A percentile compares a stretch with the other conserved stretches of the same genome.
These are phyloP conservation scores for Boletus semigastroideus DNA, from an alignment of 1,284 basidiomycete genomes.

Conservation along the genomic window DNA sequence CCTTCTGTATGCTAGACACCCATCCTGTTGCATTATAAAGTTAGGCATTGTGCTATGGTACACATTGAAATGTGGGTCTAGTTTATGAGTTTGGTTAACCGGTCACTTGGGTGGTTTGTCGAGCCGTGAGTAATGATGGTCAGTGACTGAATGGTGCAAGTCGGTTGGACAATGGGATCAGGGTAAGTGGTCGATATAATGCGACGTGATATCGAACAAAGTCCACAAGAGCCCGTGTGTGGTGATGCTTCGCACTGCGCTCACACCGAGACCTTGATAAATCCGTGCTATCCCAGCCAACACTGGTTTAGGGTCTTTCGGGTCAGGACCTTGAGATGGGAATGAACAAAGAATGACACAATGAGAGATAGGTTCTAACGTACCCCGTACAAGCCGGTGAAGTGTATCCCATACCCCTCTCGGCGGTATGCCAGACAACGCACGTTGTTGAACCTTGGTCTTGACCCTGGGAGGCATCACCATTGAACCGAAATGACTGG, in stretches of 20 bases:
- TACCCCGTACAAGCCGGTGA: conserved; percentile 73
- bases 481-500: too few species aligned
- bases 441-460: conserved; percentile 89
- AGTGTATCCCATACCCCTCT: conserved; percentile 74
- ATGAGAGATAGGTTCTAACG: conserved; percentile 3
- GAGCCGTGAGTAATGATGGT: conserved; percentile 17
- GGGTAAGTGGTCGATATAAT: conserved; percentile 73
- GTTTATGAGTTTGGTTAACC: conserved; percentile 10
- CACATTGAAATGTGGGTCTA: conserved; percentile 25
- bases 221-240: conserved; percentile 85
- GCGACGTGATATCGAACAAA: conserved; percentile 72
- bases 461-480: conserved; percentile 67
- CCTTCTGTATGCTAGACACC: conserved; percentile 2
- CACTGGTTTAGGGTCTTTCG: conserved; percentile 66
- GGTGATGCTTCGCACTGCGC: conserved; percentile 77
- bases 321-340: conserved; percentile 64
- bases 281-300: conserved; percentile 70
- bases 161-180: conserved; percentile 16
- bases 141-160: conserved; percentile 7
- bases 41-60: conserved; percentile 27
- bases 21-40: conserved; percentile 15
- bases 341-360: conserved; percentile 5
- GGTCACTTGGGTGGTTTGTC: conserved; percentile 5
- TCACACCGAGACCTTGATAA: conserved; percentile 85
- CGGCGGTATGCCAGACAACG: conserved; percentile 72